phyloP scores from a whole-genome alignment of 495 filamentous ascomycete genomes.

The Podospora pseudocomata region DNA sequence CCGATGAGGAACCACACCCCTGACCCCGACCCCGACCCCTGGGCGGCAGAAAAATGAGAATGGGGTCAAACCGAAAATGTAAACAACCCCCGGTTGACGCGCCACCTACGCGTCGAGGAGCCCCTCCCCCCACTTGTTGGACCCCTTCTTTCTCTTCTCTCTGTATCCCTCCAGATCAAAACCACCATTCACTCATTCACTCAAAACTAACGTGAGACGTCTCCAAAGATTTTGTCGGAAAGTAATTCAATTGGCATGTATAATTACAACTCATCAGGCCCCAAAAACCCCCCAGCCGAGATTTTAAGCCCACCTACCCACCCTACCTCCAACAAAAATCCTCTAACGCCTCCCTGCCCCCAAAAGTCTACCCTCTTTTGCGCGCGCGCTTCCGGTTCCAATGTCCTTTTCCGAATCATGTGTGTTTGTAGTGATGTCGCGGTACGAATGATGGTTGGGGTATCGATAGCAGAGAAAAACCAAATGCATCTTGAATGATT shows the following conservation, averaged over 20 bases:
- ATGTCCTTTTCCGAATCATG: not conserved
- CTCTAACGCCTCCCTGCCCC: not conserved
- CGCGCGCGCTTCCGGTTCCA: not conserved
- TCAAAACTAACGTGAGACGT: not conserved
- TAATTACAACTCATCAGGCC: not conserved
- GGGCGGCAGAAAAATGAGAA: not conserved
- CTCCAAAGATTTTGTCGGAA: not conserved
- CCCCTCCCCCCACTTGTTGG: not conserved
- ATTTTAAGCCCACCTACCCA: not conserved
- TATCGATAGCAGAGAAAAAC: not conserved
- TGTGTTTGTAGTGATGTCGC: not conserved
- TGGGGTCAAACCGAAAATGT: slow-evolving; percentile 16
- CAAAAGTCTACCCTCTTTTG: not conserved
- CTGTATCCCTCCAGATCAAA: not conserved
- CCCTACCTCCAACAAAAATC: not conserved
- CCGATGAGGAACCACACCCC: not conserved
- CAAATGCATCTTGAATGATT: not conserved
- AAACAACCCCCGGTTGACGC: slow-evolving; percentile 14
- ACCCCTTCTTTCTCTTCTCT: not conserved
- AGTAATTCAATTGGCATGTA: not conserved
- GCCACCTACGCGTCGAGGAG: slow-evolving; percentile 2
- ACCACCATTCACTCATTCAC: not conserved
- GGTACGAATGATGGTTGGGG: not conserved
- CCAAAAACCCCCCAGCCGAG: not conserved
- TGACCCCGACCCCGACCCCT: not conserved